phyloP scores from a whole-genome alignment of 371 early-diverging fungal species.

The Lichtheimia corymbifera region DNA sequence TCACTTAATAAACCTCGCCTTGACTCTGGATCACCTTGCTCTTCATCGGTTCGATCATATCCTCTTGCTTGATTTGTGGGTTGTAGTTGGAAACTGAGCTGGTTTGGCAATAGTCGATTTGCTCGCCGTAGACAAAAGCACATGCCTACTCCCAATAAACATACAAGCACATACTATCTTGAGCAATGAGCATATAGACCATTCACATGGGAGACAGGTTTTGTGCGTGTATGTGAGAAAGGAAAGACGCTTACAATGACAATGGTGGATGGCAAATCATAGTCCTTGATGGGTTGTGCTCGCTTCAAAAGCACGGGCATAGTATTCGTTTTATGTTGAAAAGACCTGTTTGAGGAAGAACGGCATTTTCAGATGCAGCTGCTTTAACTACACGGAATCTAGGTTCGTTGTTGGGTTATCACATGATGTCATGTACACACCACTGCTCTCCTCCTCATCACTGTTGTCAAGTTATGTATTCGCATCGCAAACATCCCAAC shows the following conservation, averaged over 20 bases:
- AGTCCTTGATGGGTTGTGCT: constrained; percentile 26
- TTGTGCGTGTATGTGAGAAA: not conserved
- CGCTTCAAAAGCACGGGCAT: not conserved
- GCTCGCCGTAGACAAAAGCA: constrained; percentile 44
- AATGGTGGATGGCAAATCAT: constrained; percentile 36
- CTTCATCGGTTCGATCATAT: constrained; percentile 23
- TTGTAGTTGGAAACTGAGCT: constrained; percentile 38
- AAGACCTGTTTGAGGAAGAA: no score
- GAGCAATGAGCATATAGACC: not conserved
- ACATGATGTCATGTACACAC: no score
- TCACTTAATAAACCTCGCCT: constrained; percentile 29
- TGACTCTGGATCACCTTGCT: constrained; percentile 28
- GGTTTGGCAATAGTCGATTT: constrained; percentile 41
- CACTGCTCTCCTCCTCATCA: no score
- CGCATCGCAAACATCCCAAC: not conserved
- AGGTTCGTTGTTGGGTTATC: no score
- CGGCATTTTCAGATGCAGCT: no score
- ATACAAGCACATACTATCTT: constrained; percentile 28
- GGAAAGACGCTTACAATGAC: constrained; percentile 22
- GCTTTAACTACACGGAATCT: no score
- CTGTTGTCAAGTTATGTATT: no score
- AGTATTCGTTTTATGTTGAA: no score
- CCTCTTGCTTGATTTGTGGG: constrained; percentile 17
- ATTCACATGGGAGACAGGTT: not conserved
- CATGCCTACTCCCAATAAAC: constrained; percentile 38